These are phyloP conservation scores for Hemileccinum rubropunctum DNA, from an alignment of 768 basidiomycete species.

Conservation along the genomic window DNA sequence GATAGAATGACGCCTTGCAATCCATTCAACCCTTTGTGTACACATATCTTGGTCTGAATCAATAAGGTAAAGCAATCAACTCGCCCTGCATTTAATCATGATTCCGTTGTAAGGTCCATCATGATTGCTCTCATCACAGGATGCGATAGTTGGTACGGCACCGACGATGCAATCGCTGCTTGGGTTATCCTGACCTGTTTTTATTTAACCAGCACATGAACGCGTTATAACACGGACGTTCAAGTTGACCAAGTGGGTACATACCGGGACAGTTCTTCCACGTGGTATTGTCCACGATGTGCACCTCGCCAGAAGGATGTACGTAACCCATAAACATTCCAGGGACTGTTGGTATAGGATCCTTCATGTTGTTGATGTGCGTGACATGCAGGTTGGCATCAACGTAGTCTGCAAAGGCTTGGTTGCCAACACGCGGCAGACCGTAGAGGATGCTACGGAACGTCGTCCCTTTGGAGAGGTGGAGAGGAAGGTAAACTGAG, in stretches of 20 bases:
- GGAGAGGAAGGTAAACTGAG: constrained; percentile 34
- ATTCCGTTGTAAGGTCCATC: constrained; percentile 31
- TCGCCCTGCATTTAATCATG: not conserved
- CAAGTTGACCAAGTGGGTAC: not conserved
- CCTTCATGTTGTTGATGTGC: constrained; percentile 51
- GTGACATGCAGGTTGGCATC: constrained; percentile 43
- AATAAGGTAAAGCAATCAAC: not conserved
- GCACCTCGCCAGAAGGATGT: constrained; percentile 40
- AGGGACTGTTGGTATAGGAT: constrained; percentile 37
- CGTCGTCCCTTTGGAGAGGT: constrained; percentile 28
- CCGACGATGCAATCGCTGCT: constrained; percentile 30
- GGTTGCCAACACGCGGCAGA: constrained; percentile 48
- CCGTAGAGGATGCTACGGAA: constrained; percentile 32
- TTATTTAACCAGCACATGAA: not conserved
- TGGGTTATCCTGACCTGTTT: constrained; percentile 57
- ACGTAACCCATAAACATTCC: constrained; percentile 35
- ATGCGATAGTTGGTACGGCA: constrained; percentile 40
- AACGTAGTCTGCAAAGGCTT: constrained; percentile 55
- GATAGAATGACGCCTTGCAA: no score
- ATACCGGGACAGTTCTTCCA: constrained; percentile 55
- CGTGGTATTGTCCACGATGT: constrained; percentile 39
- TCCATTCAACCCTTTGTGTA: no score
- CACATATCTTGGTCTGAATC: no score
- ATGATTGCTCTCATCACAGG: constrained; percentile 41
- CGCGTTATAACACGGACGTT: not conserved